Conservation (phyloP, 148 eudicot genomes). For the Tetragonia tetragonoides region DNA sequence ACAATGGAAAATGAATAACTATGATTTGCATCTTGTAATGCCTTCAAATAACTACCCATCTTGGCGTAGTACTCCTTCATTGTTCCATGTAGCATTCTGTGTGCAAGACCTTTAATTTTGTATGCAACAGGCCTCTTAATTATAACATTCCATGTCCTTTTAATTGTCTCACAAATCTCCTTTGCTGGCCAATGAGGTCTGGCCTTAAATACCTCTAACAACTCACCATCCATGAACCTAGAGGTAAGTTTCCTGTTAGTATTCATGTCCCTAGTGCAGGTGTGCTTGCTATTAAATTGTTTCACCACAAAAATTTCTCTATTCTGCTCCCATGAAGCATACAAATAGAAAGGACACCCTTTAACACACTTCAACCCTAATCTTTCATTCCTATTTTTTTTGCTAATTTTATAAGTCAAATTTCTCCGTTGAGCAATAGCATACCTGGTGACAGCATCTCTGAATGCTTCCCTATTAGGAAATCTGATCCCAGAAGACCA, state of each 20-base stretch:
- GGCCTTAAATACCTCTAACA: not conserved
- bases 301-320: not conserved
- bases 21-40: not conserved
- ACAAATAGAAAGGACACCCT: not conserved
- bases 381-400: not conserved
- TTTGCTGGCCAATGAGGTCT: not conserved
- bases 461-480: not conserved
- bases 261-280: not conserved
- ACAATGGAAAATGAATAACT: not conserved
- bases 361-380: not conserved
- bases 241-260: not conserved
- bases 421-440: not conserved
- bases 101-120: not conserved
- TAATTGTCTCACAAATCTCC: not conserved
- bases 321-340: not conserved
- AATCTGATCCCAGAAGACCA: not conserved
- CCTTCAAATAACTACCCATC: not conserved
- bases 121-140: not conserved
- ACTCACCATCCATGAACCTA: not conserved
- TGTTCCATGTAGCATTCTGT: not conserved
- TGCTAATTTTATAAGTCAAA: not conserved
- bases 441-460: not conserved
- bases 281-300: not conserved
- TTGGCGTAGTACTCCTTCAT: constrained; percentile 7
- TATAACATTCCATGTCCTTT: not conserved